Base-by-base conservation (phyloP, 208 protist genomes). In the Tritrichomonas foetus region DNA sequence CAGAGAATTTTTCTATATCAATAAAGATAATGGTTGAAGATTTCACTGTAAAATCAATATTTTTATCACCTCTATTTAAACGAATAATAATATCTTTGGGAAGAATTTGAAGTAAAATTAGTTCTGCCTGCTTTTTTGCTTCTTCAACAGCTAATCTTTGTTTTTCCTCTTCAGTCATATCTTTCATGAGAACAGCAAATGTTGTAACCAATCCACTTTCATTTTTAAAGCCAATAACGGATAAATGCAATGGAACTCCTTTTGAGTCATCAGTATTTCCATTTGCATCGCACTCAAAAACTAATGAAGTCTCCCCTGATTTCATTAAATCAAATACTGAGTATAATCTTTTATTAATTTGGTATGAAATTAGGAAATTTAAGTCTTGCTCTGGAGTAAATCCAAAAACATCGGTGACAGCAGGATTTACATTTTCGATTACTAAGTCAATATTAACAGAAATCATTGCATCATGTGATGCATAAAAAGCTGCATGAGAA, bases 31-130 rank as follows among this genome's bases (percentile, higher is more conserved):
- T 36, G 3, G 74, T 47, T 47, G 74, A 25, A 9, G 74, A 82
- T n/a, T 25, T 33, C 3, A 82, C 74, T 20, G 41, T 36, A 14
- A 82, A 47, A 50, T 33, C n/a, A 20, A 82, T 82, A 82, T 82
- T 41, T 53, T 82, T 82, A 47, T 82, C 74, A 82, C 74, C 74
- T 53, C 41, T 82, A 36, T 82, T 82, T 14, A 82, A 47, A 50
- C 74, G 47, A 50, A 14, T 82, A 44, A 82, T 82, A 36, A 82
- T 82, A 53, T 82, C 74, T 53, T 25, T 25, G 22, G 74, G 74
- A 50, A 82, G 41, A 50, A 82, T 82, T 36, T 82, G n/a, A 2
- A 82, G 20, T 47, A 82, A 36, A 0, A 82, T 20, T n/a, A 50
- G 20, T 50, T 82, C 74, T n/a, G 41, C 30, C 11, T 82, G 47